Evolutionary conservation across 441 rosid genomes (phyloP), one percentile per base, ranked within the genome.

Genomic region (Adansonia madagascariensis): DNA sequence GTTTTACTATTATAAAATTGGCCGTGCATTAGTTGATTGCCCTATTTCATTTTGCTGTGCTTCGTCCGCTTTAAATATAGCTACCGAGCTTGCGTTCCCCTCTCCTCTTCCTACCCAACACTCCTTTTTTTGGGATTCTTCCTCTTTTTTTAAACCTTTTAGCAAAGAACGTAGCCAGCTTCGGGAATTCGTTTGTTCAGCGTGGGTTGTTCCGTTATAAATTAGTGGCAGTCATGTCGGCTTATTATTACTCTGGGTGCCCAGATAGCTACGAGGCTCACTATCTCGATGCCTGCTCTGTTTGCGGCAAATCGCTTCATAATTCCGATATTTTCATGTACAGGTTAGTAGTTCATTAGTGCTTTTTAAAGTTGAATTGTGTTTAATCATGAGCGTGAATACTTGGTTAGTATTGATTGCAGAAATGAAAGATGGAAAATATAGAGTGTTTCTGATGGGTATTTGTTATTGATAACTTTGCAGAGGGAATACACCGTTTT

Each of bases 401-500:
- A 3, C 2, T 43, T 8, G 14, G 12, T 20, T 47, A 1, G 10
- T 8, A 7, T 11, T 24, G 43, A 14, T 10, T 15, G 3, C 60
- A 6, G 22, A 35, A 49, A 5, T 31, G 20, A 22, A n/a, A 35
- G 9, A 41, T n/a, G 20, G 12, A 1, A 1, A 20, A 35, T 18
- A 17, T 17, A 0, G 27, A 57, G 3, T 10, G 22, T 56, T 27
- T 24, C 75, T 80, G 78, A 82, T 75, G 20, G 69, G 2, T 61
- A 18, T 24, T 14, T 0, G 24, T 0, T 79, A 35, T 79, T 57
- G 60, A 24, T 0, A 15, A 35, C 60, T n/a, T 0, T 83, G 77
- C 91, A 93, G 98, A 82, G 98, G 98, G 24, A 86, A 93, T 81
- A 89, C 93, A 11, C 94, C 98, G 27, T 94, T 93, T 56, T 94